These are phyloP conservation scores for Citrullus mucosospermus DNA, from an alignment of 306 rosid genomes.

Conservation along the genomic window DNA sequence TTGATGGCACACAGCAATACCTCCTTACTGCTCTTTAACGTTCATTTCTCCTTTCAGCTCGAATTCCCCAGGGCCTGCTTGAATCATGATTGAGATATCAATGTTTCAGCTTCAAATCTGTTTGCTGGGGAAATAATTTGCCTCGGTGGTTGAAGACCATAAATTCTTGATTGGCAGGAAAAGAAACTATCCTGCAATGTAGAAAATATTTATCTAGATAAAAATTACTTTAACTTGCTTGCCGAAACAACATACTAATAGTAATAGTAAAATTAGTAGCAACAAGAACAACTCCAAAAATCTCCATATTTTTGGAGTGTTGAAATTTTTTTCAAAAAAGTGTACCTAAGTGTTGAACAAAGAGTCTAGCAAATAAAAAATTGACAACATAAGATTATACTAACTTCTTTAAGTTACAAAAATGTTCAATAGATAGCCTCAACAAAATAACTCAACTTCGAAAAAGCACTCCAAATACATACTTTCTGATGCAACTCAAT, in stretches of 20 bases:
- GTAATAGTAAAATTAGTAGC: not conserved
- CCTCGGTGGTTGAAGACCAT: slow-evolving; percentile 90
- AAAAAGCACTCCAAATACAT: too few relatives aligned
- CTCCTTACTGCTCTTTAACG: not conserved
- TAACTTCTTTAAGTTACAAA: too few relatives aligned
- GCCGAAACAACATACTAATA: not conserved
- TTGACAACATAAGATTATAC: too few relatives aligned
- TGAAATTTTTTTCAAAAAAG: too few relatives aligned
- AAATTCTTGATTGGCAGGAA: slow-evolving; percentile 65
- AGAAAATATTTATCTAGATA: not conserved
- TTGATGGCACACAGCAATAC: not conserved
- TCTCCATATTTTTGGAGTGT: not conserved
- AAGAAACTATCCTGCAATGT: slow-evolving; percentile 59
- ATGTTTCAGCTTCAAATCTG: slow-evolving; percentile 40
- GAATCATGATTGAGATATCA: slow-evolving; percentile 7
- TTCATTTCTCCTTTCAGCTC: not conserved
- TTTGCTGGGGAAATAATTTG: slow-evolving; percentile 32
- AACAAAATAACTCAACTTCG: too few relatives aligned
- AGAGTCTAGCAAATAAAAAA: too few relatives aligned
- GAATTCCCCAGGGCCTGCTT: not conserved
- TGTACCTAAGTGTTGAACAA: too few relatives aligned
- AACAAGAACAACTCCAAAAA: not conserved
- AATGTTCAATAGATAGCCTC: too few relatives aligned
- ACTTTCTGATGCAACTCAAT: too few relatives aligned
- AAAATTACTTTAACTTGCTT: not conserved